These are phyloP conservation scores for Ceratobasidium sp. DNA, from an alignment of 1,284 basidiomycete genomes.

Conservation along the genomic window DNA sequence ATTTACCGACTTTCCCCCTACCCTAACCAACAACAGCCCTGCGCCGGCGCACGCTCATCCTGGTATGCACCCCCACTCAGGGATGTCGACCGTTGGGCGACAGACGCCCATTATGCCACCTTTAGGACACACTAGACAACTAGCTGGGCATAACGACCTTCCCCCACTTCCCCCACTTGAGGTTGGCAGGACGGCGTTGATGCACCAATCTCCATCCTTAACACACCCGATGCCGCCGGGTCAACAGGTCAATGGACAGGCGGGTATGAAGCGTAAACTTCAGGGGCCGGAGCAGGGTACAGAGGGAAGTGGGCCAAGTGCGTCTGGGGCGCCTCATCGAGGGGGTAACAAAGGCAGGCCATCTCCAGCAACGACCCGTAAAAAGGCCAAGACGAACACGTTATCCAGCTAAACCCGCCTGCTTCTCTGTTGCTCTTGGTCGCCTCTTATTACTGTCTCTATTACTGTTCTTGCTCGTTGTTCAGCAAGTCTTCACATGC, in stretches of 20 bases:
- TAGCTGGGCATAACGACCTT: constrained; percentile 25
- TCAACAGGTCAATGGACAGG: constrained; percentile 8
- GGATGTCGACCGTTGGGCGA: constrained; percentile 16
- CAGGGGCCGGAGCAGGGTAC: constrained; percentile 8
- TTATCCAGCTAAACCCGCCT: constrained; percentile 1
- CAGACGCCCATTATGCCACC: constrained; percentile 21
- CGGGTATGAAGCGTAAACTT: constrained; percentile 18
- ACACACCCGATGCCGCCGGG: constrained; percentile 18
- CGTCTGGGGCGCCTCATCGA: not conserved
- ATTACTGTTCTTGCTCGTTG: constrained; percentile 22
- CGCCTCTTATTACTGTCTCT: not conserved
- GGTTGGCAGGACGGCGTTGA: not conserved
- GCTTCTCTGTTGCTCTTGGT: not conserved
- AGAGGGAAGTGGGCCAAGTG: constrained; percentile 10
- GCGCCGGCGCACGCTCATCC: constrained; percentile 15
- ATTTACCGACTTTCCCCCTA: constrained; percentile 2
- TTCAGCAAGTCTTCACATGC: too few species aligned
- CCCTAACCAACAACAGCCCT: constrained; percentile 14
- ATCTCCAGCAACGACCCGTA: constrained; percentile 10
- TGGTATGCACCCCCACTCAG: constrained; percentile 24
- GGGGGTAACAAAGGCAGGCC: not conserved
- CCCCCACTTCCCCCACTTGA: constrained; percentile 20
- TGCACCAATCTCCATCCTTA: constrained; percentile 24
- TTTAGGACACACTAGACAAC: not conserved
- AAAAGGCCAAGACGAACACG: constrained; percentile 36